Evolutionary conservation across 345 rosid species (phyloP).

Genomic region (Citrus australasica): DNA sequence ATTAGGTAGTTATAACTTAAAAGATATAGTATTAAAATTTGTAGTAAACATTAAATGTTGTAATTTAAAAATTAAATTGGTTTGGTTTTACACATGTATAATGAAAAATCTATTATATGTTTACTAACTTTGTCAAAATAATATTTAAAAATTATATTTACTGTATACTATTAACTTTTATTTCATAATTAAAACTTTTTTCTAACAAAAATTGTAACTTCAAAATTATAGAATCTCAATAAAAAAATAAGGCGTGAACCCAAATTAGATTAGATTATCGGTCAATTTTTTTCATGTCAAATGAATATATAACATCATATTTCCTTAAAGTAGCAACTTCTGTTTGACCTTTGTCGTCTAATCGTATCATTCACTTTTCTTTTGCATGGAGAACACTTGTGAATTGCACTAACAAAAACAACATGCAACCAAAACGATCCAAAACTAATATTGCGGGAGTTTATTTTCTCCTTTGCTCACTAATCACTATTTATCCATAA

Average conservation of each 20-base stretch:
- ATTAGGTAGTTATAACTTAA: too few species aligned
- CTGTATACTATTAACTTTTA: too few species aligned
- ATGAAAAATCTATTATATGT: too few species aligned
- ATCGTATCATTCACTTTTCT: not conserved
- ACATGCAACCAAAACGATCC: not conserved
- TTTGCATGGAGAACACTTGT: not conserved
- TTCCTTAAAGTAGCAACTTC: not conserved
- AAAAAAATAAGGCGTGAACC: too few species aligned
- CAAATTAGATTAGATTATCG: too few species aligned
- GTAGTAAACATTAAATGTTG: rapidly evolving
- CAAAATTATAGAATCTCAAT: too few species aligned
- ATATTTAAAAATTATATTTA: too few species aligned
- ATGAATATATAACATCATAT: not conserved
- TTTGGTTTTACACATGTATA: too few species aligned
- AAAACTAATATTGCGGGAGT: not conserved
- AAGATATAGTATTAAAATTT: too few species aligned
- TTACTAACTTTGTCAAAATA: too few species aligned
- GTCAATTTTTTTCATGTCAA: not conserved
- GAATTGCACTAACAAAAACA: slow-evolving; percentile 6
- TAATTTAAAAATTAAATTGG: too few species aligned
- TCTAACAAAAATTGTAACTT: rapidly evolving
- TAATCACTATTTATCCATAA: not conserved
- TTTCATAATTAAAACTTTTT: too few species aligned
- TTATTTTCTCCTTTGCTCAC: not conserved
- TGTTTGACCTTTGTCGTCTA: not conserved